Evolutionary conservation across 2,329 filamentous ascomycete genomes (phyloP).

Genomic region (Sphaerulina vaccinii): DNA sequence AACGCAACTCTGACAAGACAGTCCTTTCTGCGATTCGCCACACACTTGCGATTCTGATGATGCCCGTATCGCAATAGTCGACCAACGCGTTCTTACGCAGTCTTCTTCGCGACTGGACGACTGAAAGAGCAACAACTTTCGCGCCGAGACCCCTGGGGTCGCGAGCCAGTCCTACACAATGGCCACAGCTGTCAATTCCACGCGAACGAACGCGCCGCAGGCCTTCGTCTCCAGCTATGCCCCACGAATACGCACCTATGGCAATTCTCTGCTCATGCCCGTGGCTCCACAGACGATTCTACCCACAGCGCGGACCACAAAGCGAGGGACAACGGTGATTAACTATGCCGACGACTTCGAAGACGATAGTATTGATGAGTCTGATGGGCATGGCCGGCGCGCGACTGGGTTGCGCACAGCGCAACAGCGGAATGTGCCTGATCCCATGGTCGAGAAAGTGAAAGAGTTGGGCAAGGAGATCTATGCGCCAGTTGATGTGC

Average conservation of each 20-base stretch:
- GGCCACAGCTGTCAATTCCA: conserved; percentile 31
- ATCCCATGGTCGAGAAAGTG: conserved; percentile 58
- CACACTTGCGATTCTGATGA: conserved; percentile 27
- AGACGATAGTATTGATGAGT: conserved; percentile 75
- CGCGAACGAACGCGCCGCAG: conserved; percentile 63
- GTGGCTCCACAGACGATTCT: conserved; percentile 69
- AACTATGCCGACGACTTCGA: conserved; percentile 98
- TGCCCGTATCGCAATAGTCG: conserved; percentile 23
- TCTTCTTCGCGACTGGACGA: conserved; percentile 18
- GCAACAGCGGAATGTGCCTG: conserved; percentile 66
- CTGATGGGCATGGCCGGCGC: conserved; percentile 62
- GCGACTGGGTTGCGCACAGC: conserved; percentile 81
- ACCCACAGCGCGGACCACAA: conserved; percentile 79
- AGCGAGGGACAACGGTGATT: conserved; percentile 92
- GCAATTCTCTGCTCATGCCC: conserved; percentile 86
- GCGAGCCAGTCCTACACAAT: conserved; percentile 19
- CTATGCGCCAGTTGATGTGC: conserved; percentile 72
- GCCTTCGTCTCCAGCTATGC: conserved; percentile 90
- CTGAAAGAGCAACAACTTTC: too few species aligned
- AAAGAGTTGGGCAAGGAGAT: conserved; percentile 82
- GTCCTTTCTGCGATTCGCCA: conserved; percentile 7
- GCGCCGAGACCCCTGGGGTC: conserved; percentile 14
- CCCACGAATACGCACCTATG: conserved; percentile 83
- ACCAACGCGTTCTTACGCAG: conserved; percentile 2
- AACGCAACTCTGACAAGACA: neutral